Evolutionary conservation across 148 eudicot species (phyloP), one percentile per base, ranked within the genome.

Genomic region (Rhododendron ferrugineum): DNA sequence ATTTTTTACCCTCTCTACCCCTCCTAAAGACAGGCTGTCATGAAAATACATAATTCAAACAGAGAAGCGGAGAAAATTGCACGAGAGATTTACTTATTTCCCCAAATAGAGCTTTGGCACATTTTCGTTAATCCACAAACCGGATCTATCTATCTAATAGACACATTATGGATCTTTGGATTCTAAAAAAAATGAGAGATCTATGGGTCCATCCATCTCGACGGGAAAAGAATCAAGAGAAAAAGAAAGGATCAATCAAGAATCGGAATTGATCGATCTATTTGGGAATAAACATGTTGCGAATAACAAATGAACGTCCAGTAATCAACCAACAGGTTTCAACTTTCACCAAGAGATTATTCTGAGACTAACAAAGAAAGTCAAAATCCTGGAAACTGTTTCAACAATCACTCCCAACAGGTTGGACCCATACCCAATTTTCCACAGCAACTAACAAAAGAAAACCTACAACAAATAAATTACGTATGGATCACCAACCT

Each of bases 391-490:
- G 60, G 37, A 79, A 79, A 28, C 81, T 4, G 36, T 79, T 42
- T 77, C 52, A n/a, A n/a, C 81, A 46, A 47, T 47, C 58, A 4
- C 56, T 78, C 49, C 34, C 56, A 44, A 46, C 37, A 26, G 58
- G 34, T n/a, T 80, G 40, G n/a, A 28, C 44, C 64, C n/a, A 50
- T 20, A 1, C 13, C n/a, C 32, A 80, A 80, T 28, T 52, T 80
- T 52, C 11, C 62, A 28, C 11, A 50, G 22, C 81, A 26, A 49
- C 15, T 5, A 26, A 49, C 58, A 49, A 47, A 20, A 26, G 16
- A 79, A 79, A 23, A 49, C 52, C 80, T 40, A 78, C 34, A 46
- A 79, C 75, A 70, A 70, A 79, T 79, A 49, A 79, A 77, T 77
- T 42, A 23, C 11, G 44, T 2, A 77, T 0, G 49, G 49, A 23